Evolutionary conservation across 257 asterid genomes (phyloP).

Genomic region (Apocynum venetum): DNA sequence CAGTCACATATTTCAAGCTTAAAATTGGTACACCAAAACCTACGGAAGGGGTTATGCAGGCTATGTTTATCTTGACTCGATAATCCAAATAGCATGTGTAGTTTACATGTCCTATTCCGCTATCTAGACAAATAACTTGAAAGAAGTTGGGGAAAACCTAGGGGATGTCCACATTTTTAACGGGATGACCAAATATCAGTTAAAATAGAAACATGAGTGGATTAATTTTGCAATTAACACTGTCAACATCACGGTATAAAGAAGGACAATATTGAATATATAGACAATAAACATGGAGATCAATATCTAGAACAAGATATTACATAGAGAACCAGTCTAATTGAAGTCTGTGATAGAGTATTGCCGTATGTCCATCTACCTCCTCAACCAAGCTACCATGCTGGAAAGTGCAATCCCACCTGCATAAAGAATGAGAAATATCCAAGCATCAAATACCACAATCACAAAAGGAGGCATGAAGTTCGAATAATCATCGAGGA

Average conservation of each 20-base stretch:
- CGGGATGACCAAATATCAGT: neutral
- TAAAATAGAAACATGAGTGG: neutral
- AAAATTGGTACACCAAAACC: neutral
- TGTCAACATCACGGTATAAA: neutral
- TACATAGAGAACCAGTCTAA: slow-evolving; percentile 94
- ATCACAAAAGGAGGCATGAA: neutral
- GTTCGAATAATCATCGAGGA: neutral
- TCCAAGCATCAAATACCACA: neutral
- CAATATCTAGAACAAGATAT: slow-evolving; percentile 26
- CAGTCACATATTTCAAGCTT: neutral
- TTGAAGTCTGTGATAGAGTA: slow-evolving; percentile 92
- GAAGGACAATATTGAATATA: neutral
- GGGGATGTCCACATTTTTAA: neutral
- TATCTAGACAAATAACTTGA: neutral
- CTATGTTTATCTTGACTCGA: neutral
- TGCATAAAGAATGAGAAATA: slow-evolving; percentile 29
- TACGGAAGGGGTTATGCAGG: neutral
- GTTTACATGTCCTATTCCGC: neutral
- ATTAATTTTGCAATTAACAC: neutral
- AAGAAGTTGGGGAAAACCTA: slow-evolving; percentile 2
- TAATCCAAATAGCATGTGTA: neutral
- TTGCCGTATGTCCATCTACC: slow-evolving; percentile 99
- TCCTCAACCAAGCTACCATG: slow-evolving; percentile 99
- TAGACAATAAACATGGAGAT: neutral
- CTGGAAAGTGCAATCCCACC: slow-evolving; percentile 92